Evolutionary conservation across 495 filamentous ascomycete species (phyloP).

Genomic region (Hamigera avellanea): DNA sequence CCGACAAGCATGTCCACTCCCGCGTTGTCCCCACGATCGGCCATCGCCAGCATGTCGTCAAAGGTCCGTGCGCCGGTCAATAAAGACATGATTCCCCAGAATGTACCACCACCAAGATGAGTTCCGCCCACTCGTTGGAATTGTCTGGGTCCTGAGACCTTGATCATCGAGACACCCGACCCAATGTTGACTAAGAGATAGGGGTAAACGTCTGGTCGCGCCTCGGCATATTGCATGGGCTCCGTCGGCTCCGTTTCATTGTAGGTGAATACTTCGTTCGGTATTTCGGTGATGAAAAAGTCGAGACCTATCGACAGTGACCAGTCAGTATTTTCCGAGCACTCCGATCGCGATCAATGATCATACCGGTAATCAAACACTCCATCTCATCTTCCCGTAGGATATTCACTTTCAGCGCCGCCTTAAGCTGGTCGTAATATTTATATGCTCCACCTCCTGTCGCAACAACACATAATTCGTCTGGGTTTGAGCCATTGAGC

Average conservation of each 20-base stretch:
- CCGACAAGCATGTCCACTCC: constrained; percentile 96
- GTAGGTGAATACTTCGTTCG: constrained; percentile 92
- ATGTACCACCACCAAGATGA: constrained; percentile 85
- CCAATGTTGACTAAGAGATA: constrained; percentile 98
- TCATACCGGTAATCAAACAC: constrained; percentile 81
- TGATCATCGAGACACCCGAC: constrained; percentile 98
- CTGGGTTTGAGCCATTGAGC: constrained; percentile 52
- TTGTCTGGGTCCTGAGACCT: constrained; percentile 77
- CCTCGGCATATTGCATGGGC: constrained; percentile 73
- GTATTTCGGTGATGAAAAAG: constrained; percentile 98
- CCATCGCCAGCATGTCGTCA: constrained; percentile 90
- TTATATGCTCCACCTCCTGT: constrained; percentile 94
- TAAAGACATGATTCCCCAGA: constrained; percentile 87
- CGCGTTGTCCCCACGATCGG: constrained; percentile 84
- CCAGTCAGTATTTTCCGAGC: constrained; percentile 2
- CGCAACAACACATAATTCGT: constrained; percentile 77
- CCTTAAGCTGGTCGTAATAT: constrained; percentile 81
- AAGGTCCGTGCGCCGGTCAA: constrained; percentile 84
- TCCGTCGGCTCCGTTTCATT: constrained; percentile 72
- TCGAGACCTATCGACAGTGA: constrained; percentile 58
- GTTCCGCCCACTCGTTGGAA: constrained; percentile 90
- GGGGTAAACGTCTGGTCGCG: constrained; percentile 71
- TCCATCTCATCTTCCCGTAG: constrained; percentile 96
- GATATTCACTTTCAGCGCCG: constrained; percentile 73
- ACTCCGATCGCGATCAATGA: neutral